phyloP scores from a whole-genome alignment of 2,329 filamentous ascomycete genomes.

The Penicillium sp. region DNA sequence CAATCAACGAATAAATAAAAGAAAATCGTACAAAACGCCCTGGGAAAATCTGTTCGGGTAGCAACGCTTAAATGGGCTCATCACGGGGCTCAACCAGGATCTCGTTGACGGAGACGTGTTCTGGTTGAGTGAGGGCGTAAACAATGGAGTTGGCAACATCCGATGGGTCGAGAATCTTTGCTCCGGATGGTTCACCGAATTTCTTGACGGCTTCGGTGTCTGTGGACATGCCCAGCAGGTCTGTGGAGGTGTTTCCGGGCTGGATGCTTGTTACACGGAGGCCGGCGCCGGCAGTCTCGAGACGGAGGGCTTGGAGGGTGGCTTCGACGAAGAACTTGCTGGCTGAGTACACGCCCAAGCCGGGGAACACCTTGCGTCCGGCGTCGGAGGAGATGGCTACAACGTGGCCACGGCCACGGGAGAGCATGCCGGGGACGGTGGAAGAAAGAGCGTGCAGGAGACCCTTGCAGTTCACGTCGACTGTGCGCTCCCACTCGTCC shows the following conservation, averaged over 20 bases:
- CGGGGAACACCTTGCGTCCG: constrained; percentile 79
- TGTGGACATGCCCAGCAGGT: constrained; percentile 72
- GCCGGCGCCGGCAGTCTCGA: constrained; percentile 75
- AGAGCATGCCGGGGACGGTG: constrained; percentile 70
- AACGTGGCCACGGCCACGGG: constrained; percentile 69
- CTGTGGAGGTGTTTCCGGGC: constrained; percentile 75
- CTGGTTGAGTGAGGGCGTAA: constrained; percentile 72
- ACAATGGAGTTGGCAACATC: constrained; percentile 74
- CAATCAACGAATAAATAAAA: background rate
- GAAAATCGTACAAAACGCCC: constrained; percentile 1
- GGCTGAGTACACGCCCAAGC: constrained; percentile 78
- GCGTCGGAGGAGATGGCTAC: constrained; percentile 82
- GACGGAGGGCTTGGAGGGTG: constrained; percentile 70
- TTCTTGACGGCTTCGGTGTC: constrained; percentile 77
- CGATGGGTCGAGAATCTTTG: constrained; percentile 71
- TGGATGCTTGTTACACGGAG: constrained; percentile 74
- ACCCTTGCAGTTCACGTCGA: constrained; percentile 86
- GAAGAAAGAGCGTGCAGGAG: constrained; percentile 72
- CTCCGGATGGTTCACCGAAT: constrained; percentile 73
- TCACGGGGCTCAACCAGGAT: constrained; percentile 76
- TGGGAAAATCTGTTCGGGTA: background rate
- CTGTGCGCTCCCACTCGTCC: constrained; percentile 78
- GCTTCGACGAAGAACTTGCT: constrained; percentile 86
- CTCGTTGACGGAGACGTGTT: constrained; percentile 78
- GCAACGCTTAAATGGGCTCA: constrained; percentile 64